Evolutionary conservation across 441 rosid species (phyloP), one percentile per base, ranked within the genome.

Genomic region (Capsella rubella): DNA sequence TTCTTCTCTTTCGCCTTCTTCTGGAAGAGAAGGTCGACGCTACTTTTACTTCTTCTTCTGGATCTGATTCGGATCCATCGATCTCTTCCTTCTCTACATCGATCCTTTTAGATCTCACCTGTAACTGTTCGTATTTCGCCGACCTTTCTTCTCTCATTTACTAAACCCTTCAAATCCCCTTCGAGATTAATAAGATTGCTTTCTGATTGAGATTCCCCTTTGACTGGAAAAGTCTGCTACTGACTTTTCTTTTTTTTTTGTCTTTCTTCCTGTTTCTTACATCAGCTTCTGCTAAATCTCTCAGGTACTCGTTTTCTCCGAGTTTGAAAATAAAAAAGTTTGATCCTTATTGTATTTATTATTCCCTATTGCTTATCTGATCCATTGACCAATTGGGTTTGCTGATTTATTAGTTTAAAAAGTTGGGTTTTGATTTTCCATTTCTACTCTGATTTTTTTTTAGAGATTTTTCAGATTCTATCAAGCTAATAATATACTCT

Each of bases 61-160:
- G 75, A 76, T 76, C 75, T 70, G 67, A 47, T 69, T 63, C 61
- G 7, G 51, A 58, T 74, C 68, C 12, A 28, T 66, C 60, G 3
- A 13, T 75, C 34, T 57, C 45, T 2, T 59, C 53, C 31, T 53
- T 42, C 46, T 51, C 15, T 12, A 9, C 40, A n/a, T 27, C 63
- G 43, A 68, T 52, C 57, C 49, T 61, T 42, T 29, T 16, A 54
- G 79, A 75, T 76, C 79, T 62, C n/a, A 31, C 50, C 25, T 64
- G 63, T 72, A 29, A 16, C 62, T 40, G 32, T 49, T 60, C 43
- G 12, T 28, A 15, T 12, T 15, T 35, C n/a, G 21, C 49, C 25
- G 49, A 34, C 40, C 60, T 57, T 59, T 47, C 12, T 21, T 56
- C 43, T 35, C 52, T 73, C 16, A 3, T 39, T 67, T 34, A 21